Base-by-base conservation (phyloP, 139 green algal species). In the Dunaliella primolecta region DNA sequence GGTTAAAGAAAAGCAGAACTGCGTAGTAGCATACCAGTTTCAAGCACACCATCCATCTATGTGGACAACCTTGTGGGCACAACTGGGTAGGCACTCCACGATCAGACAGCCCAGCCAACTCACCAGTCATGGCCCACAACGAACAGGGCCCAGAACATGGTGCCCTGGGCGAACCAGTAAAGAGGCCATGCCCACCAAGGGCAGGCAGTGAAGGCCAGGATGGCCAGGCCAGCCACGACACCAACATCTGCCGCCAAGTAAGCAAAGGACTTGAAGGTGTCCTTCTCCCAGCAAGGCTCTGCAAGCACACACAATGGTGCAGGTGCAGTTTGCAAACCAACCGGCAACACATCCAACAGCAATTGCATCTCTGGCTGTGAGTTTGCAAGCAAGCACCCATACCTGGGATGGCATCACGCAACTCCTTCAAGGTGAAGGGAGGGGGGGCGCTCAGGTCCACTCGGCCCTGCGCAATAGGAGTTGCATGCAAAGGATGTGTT, bases 131-230 rank as follows among this genome's bases (percentile, higher is more conserved):
- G 96, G 56, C 96, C 96, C 3, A 98, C 93, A 1, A 98, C 96
- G 75, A 99, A 99, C 2, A 99, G 94, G 1, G 96, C 96, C 96
- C 96, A 99, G 91, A 99, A 99, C 96, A 99, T 99, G 89, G 96
- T 98, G 56, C 96, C 96, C 89, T 98, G 96, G 1, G 95, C 95
- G 31, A 98, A 34, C 95, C 95, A 99, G 93, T 99, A 99, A 2
- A 97, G 71, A 1, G 96, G 96, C 96, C 96, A 99, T 27, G 91
- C 75, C 90, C 90, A 94, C 92, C 92, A 95, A n/a, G 83, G 83
- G 90, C 96, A 92, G 0, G 95, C 30, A 15, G 89, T 75, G 80
- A 88, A 92, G 3, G 96, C 96, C 0, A 76, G 93, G 31, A 83
- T 89, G 30, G 96, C 96, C 21, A 98, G 87, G 2, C 89, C 96